phyloP scores from a whole-genome alignment of 345 rosid genomes.

The Aquilaria malaccensis region DNA sequence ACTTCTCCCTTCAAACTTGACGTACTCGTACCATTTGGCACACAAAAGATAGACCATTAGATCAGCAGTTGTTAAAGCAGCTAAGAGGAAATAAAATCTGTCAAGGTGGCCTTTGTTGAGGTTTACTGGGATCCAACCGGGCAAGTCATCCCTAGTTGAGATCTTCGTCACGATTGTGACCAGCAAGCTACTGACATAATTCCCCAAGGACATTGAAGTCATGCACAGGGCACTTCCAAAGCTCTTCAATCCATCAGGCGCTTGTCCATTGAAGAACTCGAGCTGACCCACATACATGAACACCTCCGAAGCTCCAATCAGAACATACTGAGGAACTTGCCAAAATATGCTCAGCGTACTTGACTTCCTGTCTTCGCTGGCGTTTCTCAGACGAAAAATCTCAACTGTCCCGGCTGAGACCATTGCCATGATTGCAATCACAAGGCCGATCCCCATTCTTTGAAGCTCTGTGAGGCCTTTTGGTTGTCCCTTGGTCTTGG shows the following conservation, averaged over 20 bases:
- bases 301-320: constrained; percentile 96
- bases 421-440: constrained; percentile 76
- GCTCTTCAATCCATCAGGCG: constrained; percentile 89
- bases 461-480: constrained; percentile 81
- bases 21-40: constrained; percentile 72
- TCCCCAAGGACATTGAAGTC: constrained; percentile 93
- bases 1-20: constrained; percentile 43
- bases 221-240: constrained; percentile 97
- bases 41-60: constrained; percentile 48
- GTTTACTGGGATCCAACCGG: constrained; percentile 94
- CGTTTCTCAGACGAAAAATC: constrained; percentile 48
- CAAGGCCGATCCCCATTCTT: constrained; percentile 87
- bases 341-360: constrained; percentile 86
- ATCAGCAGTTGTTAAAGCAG: constrained; percentile 67
- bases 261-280: constrained; percentile 89
- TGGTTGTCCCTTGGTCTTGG: constrained; percentile 33
- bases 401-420: constrained; percentile 73
- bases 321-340: constrained; percentile 90
- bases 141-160: constrained; percentile 55
- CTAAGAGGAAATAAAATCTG: constrained; percentile 83
- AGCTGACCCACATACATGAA: constrained; percentile 97
- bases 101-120: constrained; percentile 89
- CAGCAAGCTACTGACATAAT: constrained; percentile 84
- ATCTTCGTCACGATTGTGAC: constrained; percentile 76
- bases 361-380: constrained; percentile 32